These are phyloP conservation scores for Wickerhamiella cacticola DNA, from an alignment of 805 yeast genomes.

Conservation along the genomic window DNA sequence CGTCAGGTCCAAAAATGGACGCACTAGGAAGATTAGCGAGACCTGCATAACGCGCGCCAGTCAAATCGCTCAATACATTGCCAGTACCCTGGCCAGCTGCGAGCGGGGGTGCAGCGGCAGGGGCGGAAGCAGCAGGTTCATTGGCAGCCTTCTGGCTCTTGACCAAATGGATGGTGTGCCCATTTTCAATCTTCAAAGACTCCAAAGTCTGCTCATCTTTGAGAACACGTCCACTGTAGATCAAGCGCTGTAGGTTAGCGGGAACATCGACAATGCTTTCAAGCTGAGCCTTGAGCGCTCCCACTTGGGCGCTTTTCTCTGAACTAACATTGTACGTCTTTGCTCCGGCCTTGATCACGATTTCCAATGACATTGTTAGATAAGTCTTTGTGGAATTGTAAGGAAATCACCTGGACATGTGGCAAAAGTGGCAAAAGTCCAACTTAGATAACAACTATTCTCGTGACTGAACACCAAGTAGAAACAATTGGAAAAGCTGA, in stretches of 20 bases:
- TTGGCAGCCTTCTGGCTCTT: slow-evolving; percentile 46
- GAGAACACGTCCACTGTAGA: slow-evolving; percentile 86
- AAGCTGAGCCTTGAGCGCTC: slow-evolving; percentile 55
- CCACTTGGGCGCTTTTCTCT: slow-evolving; percentile 43
- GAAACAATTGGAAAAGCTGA: too few relatives aligned
- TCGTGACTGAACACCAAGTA: not conserved
- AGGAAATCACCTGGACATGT: not conserved
- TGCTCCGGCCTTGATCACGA: slow-evolving; percentile 45
- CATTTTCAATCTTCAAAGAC: slow-evolving; percentile 68
- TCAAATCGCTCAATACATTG: slow-evolving; percentile 82
- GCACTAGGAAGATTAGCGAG: slow-evolving; percentile 77
- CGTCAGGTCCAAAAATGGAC: slow-evolving; percentile 87
- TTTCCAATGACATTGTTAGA: slow-evolving; percentile 13
- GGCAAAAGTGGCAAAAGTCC: not conserved
- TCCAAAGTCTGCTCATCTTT: slow-evolving; percentile 69
- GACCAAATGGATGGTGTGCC: slow-evolving; percentile 81
- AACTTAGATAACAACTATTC: not conserved
- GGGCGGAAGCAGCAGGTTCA: slow-evolving; percentile 21
- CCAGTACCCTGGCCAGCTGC: slow-evolving; percentile 82
- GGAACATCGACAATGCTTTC: slow-evolving; percentile 54
- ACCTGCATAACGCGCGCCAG: slow-evolving; percentile 95
- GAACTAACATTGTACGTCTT: slow-evolving; percentile 60
- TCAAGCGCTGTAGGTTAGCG: slow-evolving; percentile 70
- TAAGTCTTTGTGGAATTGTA: not conserved
- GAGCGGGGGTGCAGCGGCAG: slow-evolving; percentile 45